phyloP scores from a whole-genome alignment of 177 flowering plant genomes.

The Telopea speciosissima region DNA sequence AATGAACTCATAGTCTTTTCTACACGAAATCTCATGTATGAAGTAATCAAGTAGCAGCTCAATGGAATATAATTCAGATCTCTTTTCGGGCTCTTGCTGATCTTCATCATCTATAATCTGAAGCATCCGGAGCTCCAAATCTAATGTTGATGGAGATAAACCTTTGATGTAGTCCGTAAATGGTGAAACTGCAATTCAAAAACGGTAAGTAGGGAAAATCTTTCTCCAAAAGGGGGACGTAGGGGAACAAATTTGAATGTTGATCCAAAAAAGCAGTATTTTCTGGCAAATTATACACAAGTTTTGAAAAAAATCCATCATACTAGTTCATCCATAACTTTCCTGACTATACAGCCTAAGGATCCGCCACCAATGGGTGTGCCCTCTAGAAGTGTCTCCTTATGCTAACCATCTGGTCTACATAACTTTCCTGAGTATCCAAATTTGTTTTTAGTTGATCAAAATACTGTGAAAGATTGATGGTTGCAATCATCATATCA shows the following conservation, averaged over 20 bases:
- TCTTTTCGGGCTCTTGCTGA: constrained; percentile 44
- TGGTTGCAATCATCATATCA: constrained; percentile 1
- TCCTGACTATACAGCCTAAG: too few relatives aligned
- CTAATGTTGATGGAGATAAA: constrained; percentile 80
- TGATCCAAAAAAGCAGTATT: too few relatives aligned
- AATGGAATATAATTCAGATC: constrained; percentile 55
- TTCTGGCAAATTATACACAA: too few relatives aligned
- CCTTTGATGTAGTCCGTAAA: constrained; percentile 83
- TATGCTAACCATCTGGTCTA: background rate
- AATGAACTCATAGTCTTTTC: constrained; percentile 83
- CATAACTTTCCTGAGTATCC: background rate
- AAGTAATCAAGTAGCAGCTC: constrained; percentile 83
- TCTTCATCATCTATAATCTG: constrained; percentile 79
- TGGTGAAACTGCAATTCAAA: constrained; percentile 53
- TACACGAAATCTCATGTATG: constrained; percentile 60
- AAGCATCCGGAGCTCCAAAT: constrained; percentile 92
- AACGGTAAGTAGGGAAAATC: background rate
- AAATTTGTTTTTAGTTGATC: constrained; percentile 1
- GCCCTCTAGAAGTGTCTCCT: background rate
- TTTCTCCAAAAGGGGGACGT: background rate
- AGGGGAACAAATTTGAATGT: too few relatives aligned
- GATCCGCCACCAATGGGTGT: background rate
- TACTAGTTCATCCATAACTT: background rate
- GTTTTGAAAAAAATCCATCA: background rate
- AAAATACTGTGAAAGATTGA: background rate